A percentile compares a stretch with the other conserved stretches of the same genome.
Conservation (phyloP, 441 rosid genomes). For the Capsella rubella region DNA sequence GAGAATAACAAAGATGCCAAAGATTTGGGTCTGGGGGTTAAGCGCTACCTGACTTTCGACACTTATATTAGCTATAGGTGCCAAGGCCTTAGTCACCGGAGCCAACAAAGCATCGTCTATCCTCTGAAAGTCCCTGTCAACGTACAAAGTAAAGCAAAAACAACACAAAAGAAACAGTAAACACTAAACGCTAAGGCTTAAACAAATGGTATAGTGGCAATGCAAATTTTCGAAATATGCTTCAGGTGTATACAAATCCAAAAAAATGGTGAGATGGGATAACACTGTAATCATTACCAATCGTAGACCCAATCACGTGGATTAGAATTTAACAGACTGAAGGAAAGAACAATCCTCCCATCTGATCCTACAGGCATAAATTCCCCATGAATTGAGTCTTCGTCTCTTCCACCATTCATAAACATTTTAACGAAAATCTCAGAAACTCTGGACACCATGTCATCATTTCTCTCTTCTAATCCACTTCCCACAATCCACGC, state of each 20-base stretch:
- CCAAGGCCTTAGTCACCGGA: slow-evolving; percentile 76
- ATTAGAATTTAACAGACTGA: slow-evolving; percentile 84
- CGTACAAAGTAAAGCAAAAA: neutral
- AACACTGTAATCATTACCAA: slow-evolving; percentile 59
- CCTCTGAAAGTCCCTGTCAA: slow-evolving; percentile 76
- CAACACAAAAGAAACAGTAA: slow-evolving; percentile 5
- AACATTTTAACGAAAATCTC: slow-evolving; percentile 80
- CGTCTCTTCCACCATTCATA: slow-evolving; percentile 81
- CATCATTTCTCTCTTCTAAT: slow-evolving; percentile 51
- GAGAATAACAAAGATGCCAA: slow-evolving; percentile 7
- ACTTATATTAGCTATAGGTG: slow-evolving; percentile 75
- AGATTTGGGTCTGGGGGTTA: slow-evolving; percentile 5
- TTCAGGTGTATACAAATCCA: neutral
- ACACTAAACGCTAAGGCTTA: neutral
- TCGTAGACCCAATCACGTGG: slow-evolving; percentile 87
- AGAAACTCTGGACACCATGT: slow-evolving; percentile 54
- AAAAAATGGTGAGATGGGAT: neutral
- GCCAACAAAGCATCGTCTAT: slow-evolving; percentile 71
- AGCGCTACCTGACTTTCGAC: slow-evolving; percentile 90
- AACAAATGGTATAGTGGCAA: neutral
- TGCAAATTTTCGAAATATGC: neutral
- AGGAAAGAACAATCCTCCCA: slow-evolving; percentile 90
- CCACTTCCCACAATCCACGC: slow-evolving; percentile 79
- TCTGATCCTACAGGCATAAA: slow-evolving; percentile 98
- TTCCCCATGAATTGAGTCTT: slow-evolving; percentile 73